phyloP scores from a whole-genome alignment of 805 yeast species.

The Yarrowia deformans region DNA sequence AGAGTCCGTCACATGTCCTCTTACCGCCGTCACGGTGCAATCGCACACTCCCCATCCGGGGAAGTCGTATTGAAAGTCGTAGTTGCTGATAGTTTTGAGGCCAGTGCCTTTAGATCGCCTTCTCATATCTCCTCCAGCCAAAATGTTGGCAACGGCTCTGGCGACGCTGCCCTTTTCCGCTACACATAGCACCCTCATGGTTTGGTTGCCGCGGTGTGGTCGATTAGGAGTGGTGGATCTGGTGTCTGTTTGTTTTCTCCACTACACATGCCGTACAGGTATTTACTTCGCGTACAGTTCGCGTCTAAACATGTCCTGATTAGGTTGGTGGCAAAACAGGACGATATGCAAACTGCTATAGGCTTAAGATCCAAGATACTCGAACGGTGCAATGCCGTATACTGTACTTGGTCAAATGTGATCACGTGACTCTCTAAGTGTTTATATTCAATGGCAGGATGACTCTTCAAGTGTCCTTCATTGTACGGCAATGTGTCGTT shows the following conservation, averaged over 20 bases:
- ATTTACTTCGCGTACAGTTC: slow-evolving; percentile 12
- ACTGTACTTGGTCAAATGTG: no score
- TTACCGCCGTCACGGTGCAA: slow-evolving; percentile 89
- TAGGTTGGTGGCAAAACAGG: background rate
- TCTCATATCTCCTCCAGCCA: slow-evolving; percentile 69
- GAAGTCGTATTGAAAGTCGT: slow-evolving; percentile 74
- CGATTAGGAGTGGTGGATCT: background rate
- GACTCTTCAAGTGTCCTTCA: no score
- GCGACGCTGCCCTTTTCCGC: slow-evolving; percentile 98
- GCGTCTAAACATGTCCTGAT: background rate
- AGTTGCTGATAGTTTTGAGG: slow-evolving; percentile 55
- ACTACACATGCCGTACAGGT: background rate
- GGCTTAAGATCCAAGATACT: no score
- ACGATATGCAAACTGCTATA: no score
- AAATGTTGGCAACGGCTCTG: slow-evolving; percentile 73
- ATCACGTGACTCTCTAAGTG: no score
- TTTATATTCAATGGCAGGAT: no score
- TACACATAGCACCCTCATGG: slow-evolving; percentile 84
- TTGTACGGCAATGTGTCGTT: background rate
- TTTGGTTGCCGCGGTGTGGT: background rate
- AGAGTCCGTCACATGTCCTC: slow-evolving; percentile 78
- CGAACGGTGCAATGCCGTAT: no score
- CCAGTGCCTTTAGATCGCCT: slow-evolving; percentile 44
- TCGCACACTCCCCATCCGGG: slow-evolving; percentile 69
- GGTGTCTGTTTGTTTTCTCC: background rate